A percentile compares a stretch with the other conserved stretches of the same genome.
phyloP scores from a whole-genome alignment of 352 stramenopile species.

The Phytophthora macrochlamydospora region DNA sequence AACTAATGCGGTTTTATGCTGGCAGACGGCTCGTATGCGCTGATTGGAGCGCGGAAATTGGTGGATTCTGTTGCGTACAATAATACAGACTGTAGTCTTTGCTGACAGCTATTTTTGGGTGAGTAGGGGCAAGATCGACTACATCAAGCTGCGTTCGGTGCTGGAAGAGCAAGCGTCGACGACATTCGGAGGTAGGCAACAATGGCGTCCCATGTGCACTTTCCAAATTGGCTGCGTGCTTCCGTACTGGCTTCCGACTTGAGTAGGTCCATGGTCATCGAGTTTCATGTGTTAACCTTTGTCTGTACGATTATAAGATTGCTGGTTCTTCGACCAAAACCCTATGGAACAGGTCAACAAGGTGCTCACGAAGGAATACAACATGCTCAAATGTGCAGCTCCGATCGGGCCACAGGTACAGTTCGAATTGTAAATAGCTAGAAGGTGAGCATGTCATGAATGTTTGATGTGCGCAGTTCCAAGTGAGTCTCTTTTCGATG shows the following conservation, averaged over 20 bases:
- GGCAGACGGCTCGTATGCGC: constrained; percentile 72
- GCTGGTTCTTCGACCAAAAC: constrained; percentile 90
- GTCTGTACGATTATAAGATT: constrained; percentile 52
- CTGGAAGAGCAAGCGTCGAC: constrained; percentile 54
- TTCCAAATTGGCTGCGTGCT: constrained; percentile 15
- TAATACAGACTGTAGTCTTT: neutral
- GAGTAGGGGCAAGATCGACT: constrained; percentile 69
- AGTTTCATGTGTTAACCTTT: constrained; percentile 24
- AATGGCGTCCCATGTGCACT: constrained; percentile 7
- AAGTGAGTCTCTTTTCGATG: constrained; percentile 86
- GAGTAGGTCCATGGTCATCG: neutral
- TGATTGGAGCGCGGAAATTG: constrained; percentile 57
- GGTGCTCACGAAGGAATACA: constrained; percentile 50
- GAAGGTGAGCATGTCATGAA: too few relatives aligned
- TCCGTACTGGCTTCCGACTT: neutral
- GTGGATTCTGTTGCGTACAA: constrained; percentile 11
- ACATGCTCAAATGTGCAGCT: constrained; percentile 70
- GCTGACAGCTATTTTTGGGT: neutral
- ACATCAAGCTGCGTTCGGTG: constrained; percentile 64
- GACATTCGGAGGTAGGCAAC: constrained; percentile 53
- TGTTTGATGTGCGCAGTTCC: constrained; percentile 57
- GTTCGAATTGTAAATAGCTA: neutral
- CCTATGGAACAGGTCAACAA: constrained; percentile 43
- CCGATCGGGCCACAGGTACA: constrained; percentile 76
- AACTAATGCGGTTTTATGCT: constrained; percentile 6